phyloP scores from a whole-genome alignment of 768 basidiomycete species.

The Podaxis sp. region DNA sequence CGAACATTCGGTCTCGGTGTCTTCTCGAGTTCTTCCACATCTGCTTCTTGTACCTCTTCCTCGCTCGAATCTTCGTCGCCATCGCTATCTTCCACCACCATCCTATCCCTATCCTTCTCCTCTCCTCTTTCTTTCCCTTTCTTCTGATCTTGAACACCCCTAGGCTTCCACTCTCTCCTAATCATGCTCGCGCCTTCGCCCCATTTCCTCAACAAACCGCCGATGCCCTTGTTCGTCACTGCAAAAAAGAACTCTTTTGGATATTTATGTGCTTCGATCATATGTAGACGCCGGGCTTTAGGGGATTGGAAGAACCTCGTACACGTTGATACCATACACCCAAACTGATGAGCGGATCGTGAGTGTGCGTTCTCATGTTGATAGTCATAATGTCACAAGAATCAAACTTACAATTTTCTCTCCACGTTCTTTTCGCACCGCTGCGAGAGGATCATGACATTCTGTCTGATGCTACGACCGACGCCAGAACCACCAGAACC shows the following conservation, averaged over 20 bases:
- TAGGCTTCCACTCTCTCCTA: conserved; percentile 65
- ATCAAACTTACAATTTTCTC: conserved; percentile 73
- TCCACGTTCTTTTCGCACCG: conserved; percentile 70
- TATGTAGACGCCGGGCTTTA: conserved; percentile 74
- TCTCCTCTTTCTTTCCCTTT: conserved; percentile 8
- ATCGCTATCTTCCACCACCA: conserved; percentile 27
- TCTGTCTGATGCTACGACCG: conserved; percentile 71
- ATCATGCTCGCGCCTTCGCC: conserved; percentile 83
- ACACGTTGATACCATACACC: conserved; percentile 69
- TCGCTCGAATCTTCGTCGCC: conserved; percentile 23
- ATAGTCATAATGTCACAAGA: not conserved
- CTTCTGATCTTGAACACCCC: conserved; percentile 16
- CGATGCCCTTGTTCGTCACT: conserved; percentile 88
- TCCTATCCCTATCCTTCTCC: conserved; percentile 22
- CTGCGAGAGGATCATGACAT: conserved; percentile 85
- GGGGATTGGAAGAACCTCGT: conserved; percentile 64
- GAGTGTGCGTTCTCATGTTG: conserved; percentile 13
- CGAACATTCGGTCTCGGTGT: conserved; percentile 20
- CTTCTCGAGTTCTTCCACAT: conserved; percentile 20
- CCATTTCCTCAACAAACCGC: conserved; percentile 75
- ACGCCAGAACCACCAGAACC: not conserved
- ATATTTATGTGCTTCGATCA: conserved; percentile 79
- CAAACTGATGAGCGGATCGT: conserved; percentile 48
- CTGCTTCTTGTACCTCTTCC: conserved; percentile 23
- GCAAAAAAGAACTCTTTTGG: conserved; percentile 91